A percentile compares a stretch with the other conserved stretches of the same genome.
Evolutionary conservation across 2,329 filamentous ascomycete genomes (phyloP).

Genomic region (Scedosporium boydii): DNA sequence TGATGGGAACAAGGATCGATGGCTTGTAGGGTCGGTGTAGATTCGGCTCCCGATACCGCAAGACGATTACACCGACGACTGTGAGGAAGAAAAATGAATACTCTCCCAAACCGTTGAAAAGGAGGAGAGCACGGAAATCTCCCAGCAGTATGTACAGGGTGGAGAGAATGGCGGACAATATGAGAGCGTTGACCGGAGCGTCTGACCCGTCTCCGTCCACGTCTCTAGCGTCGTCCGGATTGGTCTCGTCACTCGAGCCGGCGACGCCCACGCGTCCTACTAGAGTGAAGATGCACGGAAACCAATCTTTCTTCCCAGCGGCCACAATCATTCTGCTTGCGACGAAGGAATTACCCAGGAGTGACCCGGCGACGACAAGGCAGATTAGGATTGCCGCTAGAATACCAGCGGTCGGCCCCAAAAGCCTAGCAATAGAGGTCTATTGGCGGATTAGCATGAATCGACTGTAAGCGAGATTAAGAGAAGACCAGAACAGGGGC

Average conservation of each 20-base stretch:
- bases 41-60: constrained; percentile 46
- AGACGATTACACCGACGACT: constrained; percentile 46
- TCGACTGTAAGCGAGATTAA: not conserved
- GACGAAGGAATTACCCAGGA: constrained; percentile 54
- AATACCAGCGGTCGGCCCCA: constrained; percentile 44
- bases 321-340: constrained; percentile 52
- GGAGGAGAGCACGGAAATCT: constrained; percentile 50
- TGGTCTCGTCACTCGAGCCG: constrained; percentile 4
- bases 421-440: constrained; percentile 44
- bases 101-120: constrained; percentile 49
- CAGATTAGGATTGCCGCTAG: constrained; percentile 47
- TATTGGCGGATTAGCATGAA: constrained; percentile 14
- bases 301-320: constrained; percentile 42
- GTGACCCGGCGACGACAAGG: constrained; percentile 50
- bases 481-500: not conserved
- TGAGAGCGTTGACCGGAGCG: constrained; percentile 44
- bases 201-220: constrained; percentile 23
- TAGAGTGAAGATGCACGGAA: constrained; percentile 33
- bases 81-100: constrained; percentile 58
- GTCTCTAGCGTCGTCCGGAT: constrained; percentile 8
- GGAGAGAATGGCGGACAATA: constrained; percentile 38
- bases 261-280: constrained; percentile 32
- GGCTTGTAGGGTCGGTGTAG: constrained; percentile 48
- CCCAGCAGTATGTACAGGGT: constrained; percentile 50
- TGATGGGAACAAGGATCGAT: constrained; percentile 34